Evolutionary conservation across 192 early-diverging fungal genomes (phyloP), one percentile per base, ranked within the genome.

Genomic region (Coemansia sp.): DNA sequence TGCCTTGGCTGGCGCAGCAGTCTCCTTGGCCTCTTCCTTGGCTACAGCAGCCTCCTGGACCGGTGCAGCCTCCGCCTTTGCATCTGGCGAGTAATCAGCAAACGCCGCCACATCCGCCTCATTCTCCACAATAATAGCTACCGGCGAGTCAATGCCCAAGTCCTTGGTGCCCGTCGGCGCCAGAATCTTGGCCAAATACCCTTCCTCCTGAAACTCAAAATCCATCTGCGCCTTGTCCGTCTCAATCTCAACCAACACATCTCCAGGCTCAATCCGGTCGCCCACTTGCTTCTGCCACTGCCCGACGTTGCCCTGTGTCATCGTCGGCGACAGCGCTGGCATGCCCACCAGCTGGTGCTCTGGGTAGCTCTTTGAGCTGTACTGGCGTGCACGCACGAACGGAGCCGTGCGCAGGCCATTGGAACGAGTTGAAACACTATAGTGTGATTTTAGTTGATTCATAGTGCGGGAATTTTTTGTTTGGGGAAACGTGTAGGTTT

Each of bases 181-280:
- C 67, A 98, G 79, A 75, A 96, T 94, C 85, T 95, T 90, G 71
- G 94, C 96, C 35, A 98, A 70, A 67, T 92, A 90, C 29, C 96
- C 96, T 74, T 98, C 96, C 41, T 98, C 96, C 72, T 93, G 90
- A 75, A 91, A 95, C 71, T 98, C 96, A 64, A 98, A 93, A 77
- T 98, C 96, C 91, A 98, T 98, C 81, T 94, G 91, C 38, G 96
- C 96, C 86, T 98, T 98, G 75, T 98, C 96, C 8, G 96, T 97
- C 75, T 97, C 94, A 57, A 98, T 91, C 82, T 95, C 96, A 21
- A 95, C 86, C 17, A 98, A 82, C 29, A 96, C 90, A 75, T 98
- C 96, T 53, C 96, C 96, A 26, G 93, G 90, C 64, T 74, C 70
- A 67, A 98, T 88, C 71, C 83, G 77, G 73, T 98, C 94, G 25